A percentile compares a stretch with the other conserved stretches of the same genome.
These are phyloP conservation scores for Rhynchospora tenuis DNA, from an alignment of 176 grass and related monocot genomes.

Conservation along the genomic window DNA sequence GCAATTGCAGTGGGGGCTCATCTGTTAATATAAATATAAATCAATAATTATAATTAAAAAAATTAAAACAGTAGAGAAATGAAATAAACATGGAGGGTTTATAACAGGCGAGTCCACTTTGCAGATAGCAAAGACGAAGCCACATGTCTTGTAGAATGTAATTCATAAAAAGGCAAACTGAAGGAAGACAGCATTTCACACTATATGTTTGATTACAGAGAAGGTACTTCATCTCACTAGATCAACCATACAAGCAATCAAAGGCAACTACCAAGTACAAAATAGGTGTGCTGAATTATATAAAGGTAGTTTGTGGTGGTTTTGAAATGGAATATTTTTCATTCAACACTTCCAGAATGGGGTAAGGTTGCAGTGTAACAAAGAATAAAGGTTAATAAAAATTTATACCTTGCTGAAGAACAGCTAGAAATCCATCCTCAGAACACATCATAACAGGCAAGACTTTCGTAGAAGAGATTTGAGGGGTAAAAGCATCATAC, in stretches of 20 bases:
- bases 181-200: not conserved
- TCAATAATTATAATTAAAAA: not conserved
- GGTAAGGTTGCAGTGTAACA: not conserved
- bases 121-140: not conserved
- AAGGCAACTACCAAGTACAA: not conserved
- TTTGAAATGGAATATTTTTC: slow-evolving; percentile 3
- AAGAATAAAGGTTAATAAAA: not conserved
- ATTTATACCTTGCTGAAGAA: slow-evolving; percentile 68
- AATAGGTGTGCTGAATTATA: not conserved
- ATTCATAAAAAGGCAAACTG: not conserved
- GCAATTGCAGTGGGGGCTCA: slow-evolving; percentile 52
- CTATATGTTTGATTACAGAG: not conserved
- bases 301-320: not conserved
- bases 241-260: not conserved
- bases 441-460: slow-evolving; percentile 94
- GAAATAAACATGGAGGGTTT: not conserved
- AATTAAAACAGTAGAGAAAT: not conserved
- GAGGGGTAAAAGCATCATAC: slow-evolving; percentile 63
- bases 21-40: slow-evolving; percentile 31
- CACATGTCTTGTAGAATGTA: not conserved
- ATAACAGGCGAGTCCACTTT: not conserved
- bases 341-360: not conserved
- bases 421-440: slow-evolving; percentile 82
- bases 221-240: not conserved
- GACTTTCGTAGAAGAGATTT: slow-evolving; percentile 51